A percentile compares a stretch with the other conserved stretches of the same genome.
Evolutionary conservation across 805 yeast genomes (phyloP).

Genomic region (Kluyveromyces dobzhanskii): DNA sequence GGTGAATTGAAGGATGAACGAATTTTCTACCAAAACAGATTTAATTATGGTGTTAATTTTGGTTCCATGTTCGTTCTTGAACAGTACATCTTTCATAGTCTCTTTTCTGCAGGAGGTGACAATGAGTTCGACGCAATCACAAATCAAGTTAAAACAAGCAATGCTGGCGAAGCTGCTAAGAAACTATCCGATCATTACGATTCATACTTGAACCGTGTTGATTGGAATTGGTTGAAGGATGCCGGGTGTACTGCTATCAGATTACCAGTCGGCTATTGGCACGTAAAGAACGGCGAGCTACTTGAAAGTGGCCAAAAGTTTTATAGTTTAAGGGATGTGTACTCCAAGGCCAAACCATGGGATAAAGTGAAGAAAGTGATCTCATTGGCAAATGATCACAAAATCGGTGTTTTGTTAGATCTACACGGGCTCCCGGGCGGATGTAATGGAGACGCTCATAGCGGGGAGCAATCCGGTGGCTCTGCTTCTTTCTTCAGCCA

Average conservation of each 20-base stretch:
- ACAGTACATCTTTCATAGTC: constrained; percentile 61
- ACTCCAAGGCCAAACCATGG: constrained; percentile 62
- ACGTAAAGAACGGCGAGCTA: constrained; percentile 55
- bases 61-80: constrained; percentile 79
- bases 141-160: constrained; percentile 38
- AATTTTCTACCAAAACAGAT: constrained; percentile 50
- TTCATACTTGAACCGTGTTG: constrained; percentile 51
- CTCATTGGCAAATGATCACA: constrained; percentile 47
- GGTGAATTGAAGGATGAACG: constrained; percentile 29
- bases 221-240: constrained; percentile 69
- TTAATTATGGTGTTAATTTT: constrained; percentile 75
- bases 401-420: constrained; percentile 74
- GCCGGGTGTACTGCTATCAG: constrained; percentile 71
- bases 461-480: constrained; percentile 46
- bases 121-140: constrained; percentile 70
- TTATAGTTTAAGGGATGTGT: constrained; percentile 44
- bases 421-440: constrained; percentile 90
- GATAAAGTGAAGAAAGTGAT: constrained; percentile 45
- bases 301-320: constrained; percentile 53
- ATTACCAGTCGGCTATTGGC: constrained; percentile 91
- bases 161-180: constrained; percentile 44
- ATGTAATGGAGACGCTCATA: constrained; percentile 79
- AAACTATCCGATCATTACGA: constrained; percentile 60
- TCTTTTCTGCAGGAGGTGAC: constrained; percentile 50
- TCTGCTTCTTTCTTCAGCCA: constrained; percentile 31